phyloP scores from a whole-genome alignment of 176 grass and related monocot genomes.

The Musa beccarii region DNA sequence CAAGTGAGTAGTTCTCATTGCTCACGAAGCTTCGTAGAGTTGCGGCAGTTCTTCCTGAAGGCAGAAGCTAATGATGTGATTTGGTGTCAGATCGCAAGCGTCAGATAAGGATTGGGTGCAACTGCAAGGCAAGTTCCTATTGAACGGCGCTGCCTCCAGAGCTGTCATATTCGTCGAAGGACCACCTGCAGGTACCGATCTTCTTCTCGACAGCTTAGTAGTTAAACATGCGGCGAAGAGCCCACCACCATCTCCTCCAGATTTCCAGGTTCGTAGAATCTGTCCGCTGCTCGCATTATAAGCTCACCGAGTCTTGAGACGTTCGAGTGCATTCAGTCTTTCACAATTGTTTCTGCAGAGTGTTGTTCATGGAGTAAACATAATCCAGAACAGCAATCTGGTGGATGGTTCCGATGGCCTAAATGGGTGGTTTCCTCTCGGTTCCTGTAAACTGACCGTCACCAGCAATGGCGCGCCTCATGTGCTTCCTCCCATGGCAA shows the following conservation, averaged over 20 bases:
- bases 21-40: neutral
- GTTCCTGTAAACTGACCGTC: conserved; percentile 40
- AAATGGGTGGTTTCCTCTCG: conserved; percentile 53
- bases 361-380: conserved; percentile 58
- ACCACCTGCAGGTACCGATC: conserved; percentile 44
- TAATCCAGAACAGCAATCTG: conserved; percentile 66
- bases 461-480: conserved; percentile 38
- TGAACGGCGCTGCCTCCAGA: conserved; percentile 53
- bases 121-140: conserved; percentile 68
- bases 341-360: conserved; percentile 24
- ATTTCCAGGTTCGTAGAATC: conserved; percentile 32
- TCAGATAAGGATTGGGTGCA: conserved; percentile 87
- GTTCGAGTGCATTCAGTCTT: no score
- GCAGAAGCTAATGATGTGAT: neutral
- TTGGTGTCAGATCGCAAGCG: conserved; percentile 31
- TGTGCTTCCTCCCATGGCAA: conserved; percentile 56
- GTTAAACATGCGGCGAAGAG: conserved; percentile 70
- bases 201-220: conserved; percentile 63
- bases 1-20: conserved; percentile 27
- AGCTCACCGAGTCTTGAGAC: no score
- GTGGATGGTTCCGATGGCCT: conserved; percentile 36
- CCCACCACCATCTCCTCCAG: conserved; percentile 43
- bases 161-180: conserved; percentile 72
- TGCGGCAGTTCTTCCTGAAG: neutral
- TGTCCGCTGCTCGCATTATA: no score